Evolutionary conservation across 768 basidiomycete genomes (phyloP).

Genomic region (Agaricus bisporus): DNA sequence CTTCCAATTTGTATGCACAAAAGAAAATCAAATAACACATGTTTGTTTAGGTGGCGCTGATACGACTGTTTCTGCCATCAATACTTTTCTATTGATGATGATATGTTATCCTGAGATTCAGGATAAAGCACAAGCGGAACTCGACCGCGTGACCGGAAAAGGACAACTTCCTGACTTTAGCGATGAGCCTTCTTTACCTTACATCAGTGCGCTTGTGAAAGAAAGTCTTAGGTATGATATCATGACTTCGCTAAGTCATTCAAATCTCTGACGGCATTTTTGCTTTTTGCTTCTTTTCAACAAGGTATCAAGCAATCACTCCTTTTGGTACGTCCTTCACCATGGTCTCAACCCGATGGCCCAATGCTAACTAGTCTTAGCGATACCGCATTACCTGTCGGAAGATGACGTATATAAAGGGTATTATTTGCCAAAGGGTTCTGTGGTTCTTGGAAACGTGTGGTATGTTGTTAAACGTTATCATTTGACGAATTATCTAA

Average conservation of each 20-base stretch:
- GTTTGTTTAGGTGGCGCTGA: slow-evolving; percentile 16
- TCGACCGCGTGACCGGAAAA: slow-evolving; percentile 19
- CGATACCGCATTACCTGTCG: slow-evolving; percentile 16
- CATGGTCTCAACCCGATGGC: neutral
- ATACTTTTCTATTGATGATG: slow-evolving; percentile 17
- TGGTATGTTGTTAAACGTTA: slow-evolving; percentile 11
- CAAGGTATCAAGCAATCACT: slow-evolving; percentile 15
- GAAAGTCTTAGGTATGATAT: slow-evolving; percentile 15
- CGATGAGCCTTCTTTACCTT: slow-evolving; percentile 16
- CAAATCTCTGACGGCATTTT: neutral
- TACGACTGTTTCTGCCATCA: slow-evolving; percentile 17
- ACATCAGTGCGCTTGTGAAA: slow-evolving; percentile 17
- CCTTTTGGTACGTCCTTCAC: slow-evolving; percentile 13
- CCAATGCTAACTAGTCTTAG: neutral
- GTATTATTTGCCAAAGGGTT: slow-evolving; percentile 14
- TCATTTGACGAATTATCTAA: neutral
- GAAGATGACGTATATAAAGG: slow-evolving; percentile 19
- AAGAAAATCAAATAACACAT: neutral
- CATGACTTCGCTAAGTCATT: too few relatives aligned
- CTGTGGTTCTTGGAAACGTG: slow-evolving; percentile 16
- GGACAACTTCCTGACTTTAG: slow-evolving; percentile 16
- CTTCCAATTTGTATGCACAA: neutral
- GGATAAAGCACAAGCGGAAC: slow-evolving; percentile 17
- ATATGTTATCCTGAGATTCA: slow-evolving; percentile 16
- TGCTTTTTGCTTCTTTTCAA: neutral